These are phyloP conservation scores for Takashimella koratensis DNA, from an alignment of 1,284 basidiomycete species.

Conservation along the genomic window DNA sequence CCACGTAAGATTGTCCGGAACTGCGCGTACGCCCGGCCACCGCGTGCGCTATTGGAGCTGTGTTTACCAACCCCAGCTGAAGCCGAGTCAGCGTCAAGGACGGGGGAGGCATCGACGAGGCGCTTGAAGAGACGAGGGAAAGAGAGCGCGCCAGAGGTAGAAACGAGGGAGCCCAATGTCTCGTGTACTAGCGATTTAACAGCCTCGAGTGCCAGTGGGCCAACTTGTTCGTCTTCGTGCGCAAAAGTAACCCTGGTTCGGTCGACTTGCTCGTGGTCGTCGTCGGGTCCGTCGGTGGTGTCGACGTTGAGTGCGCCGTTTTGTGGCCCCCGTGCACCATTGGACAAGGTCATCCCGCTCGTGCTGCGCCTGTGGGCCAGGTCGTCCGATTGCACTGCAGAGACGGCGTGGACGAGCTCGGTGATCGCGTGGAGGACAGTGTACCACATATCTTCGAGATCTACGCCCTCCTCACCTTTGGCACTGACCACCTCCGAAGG, in stretches of 20 bases:
- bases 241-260: not conserved
- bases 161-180: conserved; percentile 79
- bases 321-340: not conserved
- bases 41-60: conserved; percentile 24
- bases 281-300: conserved; percentile 4
- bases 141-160: conserved; percentile 75
- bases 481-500: not conserved
- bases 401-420: conserved; percentile 68
- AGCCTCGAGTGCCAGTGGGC: conserved; percentile 46
- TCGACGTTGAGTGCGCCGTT: conserved; percentile 8
- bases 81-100: conserved; percentile 30
- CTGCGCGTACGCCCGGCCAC: conserved; percentile 69
- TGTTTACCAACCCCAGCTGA: conserved; percentile 44
- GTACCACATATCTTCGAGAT: conserved; percentile 87
- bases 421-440: conserved; percentile 76
- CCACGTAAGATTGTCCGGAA: conserved; percentile 85
- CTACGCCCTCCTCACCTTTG: conserved; percentile 39
- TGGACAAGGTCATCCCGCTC: conserved; percentile 27
- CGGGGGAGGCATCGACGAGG: conserved; percentile 60
- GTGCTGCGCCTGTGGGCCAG: not conserved
- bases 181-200: conserved; percentile 75
- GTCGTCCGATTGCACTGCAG: conserved; percentile 34
- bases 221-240: not conserved
- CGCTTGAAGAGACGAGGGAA: conserved; percentile 89
- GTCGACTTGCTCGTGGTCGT: conserved; percentile 8